Base-by-base conservation (phyloP, 139 green algal species). In the Chlorella vulgaris region DNA sequence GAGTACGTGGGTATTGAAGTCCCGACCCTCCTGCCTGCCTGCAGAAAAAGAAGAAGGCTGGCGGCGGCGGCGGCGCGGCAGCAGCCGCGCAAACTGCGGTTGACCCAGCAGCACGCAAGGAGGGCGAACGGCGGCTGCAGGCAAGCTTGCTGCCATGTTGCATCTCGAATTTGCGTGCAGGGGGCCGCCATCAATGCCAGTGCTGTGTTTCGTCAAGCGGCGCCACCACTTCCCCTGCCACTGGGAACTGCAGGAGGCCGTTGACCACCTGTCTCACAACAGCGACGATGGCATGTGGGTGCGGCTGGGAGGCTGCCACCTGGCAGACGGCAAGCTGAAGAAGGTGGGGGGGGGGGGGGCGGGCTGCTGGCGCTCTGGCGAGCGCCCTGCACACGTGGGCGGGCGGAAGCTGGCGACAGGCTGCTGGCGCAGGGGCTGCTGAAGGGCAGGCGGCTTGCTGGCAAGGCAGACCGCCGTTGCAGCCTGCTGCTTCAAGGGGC, bases 261-360 rank as follows among this genome's bases (percentile, higher is more conserved):
- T 84, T 28, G 78, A 78, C 31, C 53, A 50, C 33, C 29, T 84
- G 29, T 28, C 53, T 10, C 40, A 67, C 51, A 70, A 84, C 78
- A 84, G 78, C 78, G 78, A 84, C 50, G 78, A 84, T 10, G 39
- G 53, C 68, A 84, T 84, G 78, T 84, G 78, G 78, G 39, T 84
- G 26, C 70, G 61, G 53, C 78, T 84, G 38, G 55, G 61, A 13
- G 78, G 78, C 36, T 70, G 58, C 50, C 51, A 78, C 51, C 53
- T 84, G 38, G 29, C 53, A 18, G 78, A 84, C 53, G 43, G 65
- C 65, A 83, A 76, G 65, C 26, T 76, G 7, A 74, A 67, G 19
- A 83, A 83, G 66, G 77, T 83, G 66, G 28, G 74, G 31, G 50
- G 42, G 62, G 69, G 6, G 3, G 4, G 22, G 31, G 24, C 66